Conservation (phyloP, 2,329 filamentous ascomycete species). For the Basipetospora chlamydospora region DNA sequence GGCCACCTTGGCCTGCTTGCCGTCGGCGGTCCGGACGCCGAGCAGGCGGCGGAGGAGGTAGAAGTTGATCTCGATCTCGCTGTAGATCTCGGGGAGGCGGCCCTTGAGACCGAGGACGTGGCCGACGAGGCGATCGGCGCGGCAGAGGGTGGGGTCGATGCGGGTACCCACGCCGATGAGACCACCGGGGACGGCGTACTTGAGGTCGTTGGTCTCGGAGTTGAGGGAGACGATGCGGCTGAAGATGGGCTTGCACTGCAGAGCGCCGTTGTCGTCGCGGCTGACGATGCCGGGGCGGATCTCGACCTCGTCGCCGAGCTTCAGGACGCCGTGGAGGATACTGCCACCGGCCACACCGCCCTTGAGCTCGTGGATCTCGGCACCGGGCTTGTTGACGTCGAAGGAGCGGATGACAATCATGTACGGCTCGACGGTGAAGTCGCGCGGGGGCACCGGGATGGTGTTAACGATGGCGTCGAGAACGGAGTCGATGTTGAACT, state of each 20-base stretch:
- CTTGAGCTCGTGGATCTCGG: slow-evolving; percentile 96
- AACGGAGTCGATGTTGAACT: slow-evolving; percentile 98
- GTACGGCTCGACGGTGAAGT: slow-evolving; percentile 84
- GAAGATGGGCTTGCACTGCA: slow-evolving; percentile 95
- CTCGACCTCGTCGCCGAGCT: slow-evolving; percentile 95
- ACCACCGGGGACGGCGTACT: slow-evolving; percentile 94
- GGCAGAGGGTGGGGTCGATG: slow-evolving; percentile 93
- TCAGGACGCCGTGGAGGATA: slow-evolving; percentile 91
- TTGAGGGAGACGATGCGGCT: slow-evolving; percentile 89
- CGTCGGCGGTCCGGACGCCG: slow-evolving; percentile 93
- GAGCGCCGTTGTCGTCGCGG: slow-evolving; percentile 81
- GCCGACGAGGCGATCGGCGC: slow-evolving; percentile 96
- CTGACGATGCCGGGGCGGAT: slow-evolving; percentile 97
- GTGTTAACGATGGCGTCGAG: slow-evolving; percentile 92
- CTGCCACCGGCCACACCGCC: slow-evolving; percentile 95
- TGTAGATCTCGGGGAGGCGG: slow-evolving; percentile 90
- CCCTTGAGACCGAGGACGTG: slow-evolving; percentile 95
- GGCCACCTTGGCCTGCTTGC: slow-evolving; percentile 98
- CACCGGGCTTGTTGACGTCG: slow-evolving; percentile 98
- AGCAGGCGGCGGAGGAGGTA: slow-evolving; percentile 88
- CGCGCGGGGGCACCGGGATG: slow-evolving; percentile 80
- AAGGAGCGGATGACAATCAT: slow-evolving; percentile 99
- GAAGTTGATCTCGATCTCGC: slow-evolving; percentile 98
- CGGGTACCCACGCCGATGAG: slow-evolving; percentile 96
- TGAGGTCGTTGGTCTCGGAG: slow-evolving; percentile 95